Evolutionary conservation across 2,329 filamentous ascomycete genomes (phyloP).

Genomic region (Diaporthe sp.): DNA sequence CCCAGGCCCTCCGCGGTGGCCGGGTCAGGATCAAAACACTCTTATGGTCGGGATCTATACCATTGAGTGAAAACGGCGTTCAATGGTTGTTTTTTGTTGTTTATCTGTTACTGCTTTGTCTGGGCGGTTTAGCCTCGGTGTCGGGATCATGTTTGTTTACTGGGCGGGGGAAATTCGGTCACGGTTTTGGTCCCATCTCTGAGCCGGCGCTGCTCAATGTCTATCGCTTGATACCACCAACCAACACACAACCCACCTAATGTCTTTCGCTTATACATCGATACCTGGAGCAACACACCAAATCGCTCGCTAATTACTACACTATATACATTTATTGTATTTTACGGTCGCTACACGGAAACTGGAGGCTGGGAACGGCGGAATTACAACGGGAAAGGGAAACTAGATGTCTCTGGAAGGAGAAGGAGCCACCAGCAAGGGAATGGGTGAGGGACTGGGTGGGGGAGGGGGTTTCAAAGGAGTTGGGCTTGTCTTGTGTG

Average conservation of each 20-base stretch:
- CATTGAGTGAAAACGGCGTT: constrained; percentile 27
- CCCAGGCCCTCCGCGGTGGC: background rate
- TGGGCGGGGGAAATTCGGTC: constrained; percentile 15
- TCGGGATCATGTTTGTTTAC: constrained; percentile 20
- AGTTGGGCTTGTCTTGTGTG: background rate
- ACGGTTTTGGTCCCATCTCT: constrained; percentile 31
- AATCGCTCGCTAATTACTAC: constrained; percentile 38
- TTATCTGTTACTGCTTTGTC: background rate
- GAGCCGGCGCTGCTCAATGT: constrained; percentile 33
- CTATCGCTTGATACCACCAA: constrained; percentile 32
- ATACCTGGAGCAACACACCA: constrained; percentile 33
- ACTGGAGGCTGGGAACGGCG: background rate
- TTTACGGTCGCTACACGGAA: constrained; percentile 35
- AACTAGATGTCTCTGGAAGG: constrained; percentile 32
- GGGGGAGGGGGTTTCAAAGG: background rate
- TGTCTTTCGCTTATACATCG: constrained; percentile 35
- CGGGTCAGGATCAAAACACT: background rate
- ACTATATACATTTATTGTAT: constrained; percentile 29
- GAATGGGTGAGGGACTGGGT: background rate
- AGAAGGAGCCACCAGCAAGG: constrained; percentile 5
- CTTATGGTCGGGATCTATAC: background rate
- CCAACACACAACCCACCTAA: constrained; percentile 32
- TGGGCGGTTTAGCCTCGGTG: constrained; percentile 26
- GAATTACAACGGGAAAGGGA: constrained; percentile 16
- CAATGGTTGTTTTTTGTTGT: background rate